Evolutionary conservation across 176 grass and related monocot genomes (phyloP).

Genomic region (Saccharum spontaneum): DNA sequence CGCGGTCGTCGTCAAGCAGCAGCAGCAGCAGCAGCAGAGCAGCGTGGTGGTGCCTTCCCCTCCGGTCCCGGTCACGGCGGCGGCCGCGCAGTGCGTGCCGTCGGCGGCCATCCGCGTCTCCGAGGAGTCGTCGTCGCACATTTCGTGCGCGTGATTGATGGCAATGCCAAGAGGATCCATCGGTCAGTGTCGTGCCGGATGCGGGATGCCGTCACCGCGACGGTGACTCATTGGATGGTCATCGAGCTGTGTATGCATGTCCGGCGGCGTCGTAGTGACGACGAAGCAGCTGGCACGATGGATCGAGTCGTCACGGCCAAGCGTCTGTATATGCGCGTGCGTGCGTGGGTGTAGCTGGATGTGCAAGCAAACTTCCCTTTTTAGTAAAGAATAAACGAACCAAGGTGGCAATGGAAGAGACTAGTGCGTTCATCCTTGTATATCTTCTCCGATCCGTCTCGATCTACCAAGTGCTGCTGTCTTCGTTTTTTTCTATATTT

Average conservation of each 20-base stretch:
- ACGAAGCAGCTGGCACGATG: neutral
- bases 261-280: no score
- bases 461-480: no score
- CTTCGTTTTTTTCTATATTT: no score
- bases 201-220: neutral
- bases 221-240: neutral
- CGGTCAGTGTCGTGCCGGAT: neutral
- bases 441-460: no score
- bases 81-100: slow-evolving; percentile 1
- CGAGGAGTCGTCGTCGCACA: slow-evolving; percentile 56
- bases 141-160: slow-evolving; percentile 53
- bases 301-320: neutral
- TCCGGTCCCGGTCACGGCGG: neutral
- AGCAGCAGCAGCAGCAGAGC: slow-evolving; percentile 34
- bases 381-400: neutral
- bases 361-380: neutral
- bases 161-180: neutral
- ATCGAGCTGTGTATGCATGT: no score
- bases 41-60: neutral
- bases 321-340: neutral
- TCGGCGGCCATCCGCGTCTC: slow-evolving; percentile 35
- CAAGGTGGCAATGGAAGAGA: neutral
- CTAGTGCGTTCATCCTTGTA: no score
- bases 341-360: neutral
- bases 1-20: slow-evolving; percentile 9